Evolutionary conservation across 2,329 filamentous ascomycete species (phyloP).

Genomic region (Aspergillus sp.): DNA sequence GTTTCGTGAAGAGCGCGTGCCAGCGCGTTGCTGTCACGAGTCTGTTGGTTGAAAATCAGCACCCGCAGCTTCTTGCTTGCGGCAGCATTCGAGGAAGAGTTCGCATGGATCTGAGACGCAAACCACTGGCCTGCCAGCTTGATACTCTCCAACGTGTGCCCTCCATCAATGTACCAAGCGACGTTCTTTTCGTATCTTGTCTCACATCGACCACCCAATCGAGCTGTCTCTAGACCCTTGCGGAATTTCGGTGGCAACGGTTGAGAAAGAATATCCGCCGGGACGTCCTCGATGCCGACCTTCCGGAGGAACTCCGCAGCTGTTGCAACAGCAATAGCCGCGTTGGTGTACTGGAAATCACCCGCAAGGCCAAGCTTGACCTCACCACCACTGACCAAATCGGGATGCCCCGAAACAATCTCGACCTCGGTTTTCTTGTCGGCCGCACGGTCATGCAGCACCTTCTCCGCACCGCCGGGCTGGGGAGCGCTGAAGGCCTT

Average conservation of each 20-base stretch:
- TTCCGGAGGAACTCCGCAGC: constrained; percentile 41
- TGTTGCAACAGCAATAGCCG: constrained; percentile 57
- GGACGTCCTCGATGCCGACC: constrained; percentile 33
- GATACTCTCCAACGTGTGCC: constrained; percentile 83
- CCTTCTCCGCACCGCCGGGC: constrained; percentile 52
- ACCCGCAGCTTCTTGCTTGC: constrained; percentile 49
- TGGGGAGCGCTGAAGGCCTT: constrained; percentile 65
- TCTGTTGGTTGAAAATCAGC: constrained; percentile 91
- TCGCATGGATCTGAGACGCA: constrained; percentile 47
- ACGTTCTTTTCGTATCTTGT: constrained; percentile 57
- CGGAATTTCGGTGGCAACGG: constrained; percentile 61
- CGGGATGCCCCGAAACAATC: constrained; percentile 50
- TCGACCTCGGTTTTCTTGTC: constrained; percentile 51
- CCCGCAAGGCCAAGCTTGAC: constrained; percentile 60
- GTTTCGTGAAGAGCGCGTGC: constrained; percentile 62
- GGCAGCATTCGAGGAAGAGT: constrained; percentile 29
- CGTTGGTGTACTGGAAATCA: constrained; percentile 64
- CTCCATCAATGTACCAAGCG: constrained; percentile 81
- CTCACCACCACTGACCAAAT: constrained; percentile 38
- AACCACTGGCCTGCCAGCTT: constrained; percentile 77
- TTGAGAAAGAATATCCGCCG: constrained; percentile 37
- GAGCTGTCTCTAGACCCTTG: constrained; percentile 64
- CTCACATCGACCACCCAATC: constrained; percentile 76
- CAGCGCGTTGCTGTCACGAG: constrained; percentile 69
- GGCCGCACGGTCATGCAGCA: constrained; percentile 55